Evolutionary conservation across 169 alveolate species (phyloP), one percentile per base, ranked within the genome.

Genomic region (Plasmodium ovale): DNA sequence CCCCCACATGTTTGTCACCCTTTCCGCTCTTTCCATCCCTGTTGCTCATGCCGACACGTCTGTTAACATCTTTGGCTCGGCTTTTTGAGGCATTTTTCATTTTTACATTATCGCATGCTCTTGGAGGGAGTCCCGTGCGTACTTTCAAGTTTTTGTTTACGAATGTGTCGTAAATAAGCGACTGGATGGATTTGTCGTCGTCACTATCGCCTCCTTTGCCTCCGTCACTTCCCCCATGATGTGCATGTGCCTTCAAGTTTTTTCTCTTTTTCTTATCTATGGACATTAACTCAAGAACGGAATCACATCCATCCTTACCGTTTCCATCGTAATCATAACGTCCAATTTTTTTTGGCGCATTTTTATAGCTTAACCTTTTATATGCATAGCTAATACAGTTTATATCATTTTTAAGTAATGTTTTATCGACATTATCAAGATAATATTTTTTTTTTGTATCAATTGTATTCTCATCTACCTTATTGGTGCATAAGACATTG

Each of bases 361-460:
- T 23, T 35, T 64, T 35, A 1, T 77, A 67, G 23, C 64, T 77
- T 54, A 77, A 21, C 14, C 64, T 51, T 44, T 64, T 77, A 33
- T 77, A 77, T 5, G 62, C 77, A 29, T 77, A 77, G 23, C 68
- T 77, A 29, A 77, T 60, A 56, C 89, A 62, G 59, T 60, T 53
- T 10, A 77, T 62, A 67, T 77, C 67, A 7, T 23, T 31, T 23
- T 77, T 77, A 37, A 62, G 25, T 33, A 77, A 37, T 0, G 89
- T 54, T 39, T 62, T 77, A n/a, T 77, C 89, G 29, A 77, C 27
- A 27, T 77, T 62, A 21, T 16, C 25, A 3, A 39, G 65, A 56
- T 77, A 47, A 56, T 47, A n/a, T 47, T 47, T 62, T 53, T 58
- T 54, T 4, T 58, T 54, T 0, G 4, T 29, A 14, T 14, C 21